phyloP scores from a whole-genome alignment of 139 green algal species.

The Volvox africanus region DNA sequence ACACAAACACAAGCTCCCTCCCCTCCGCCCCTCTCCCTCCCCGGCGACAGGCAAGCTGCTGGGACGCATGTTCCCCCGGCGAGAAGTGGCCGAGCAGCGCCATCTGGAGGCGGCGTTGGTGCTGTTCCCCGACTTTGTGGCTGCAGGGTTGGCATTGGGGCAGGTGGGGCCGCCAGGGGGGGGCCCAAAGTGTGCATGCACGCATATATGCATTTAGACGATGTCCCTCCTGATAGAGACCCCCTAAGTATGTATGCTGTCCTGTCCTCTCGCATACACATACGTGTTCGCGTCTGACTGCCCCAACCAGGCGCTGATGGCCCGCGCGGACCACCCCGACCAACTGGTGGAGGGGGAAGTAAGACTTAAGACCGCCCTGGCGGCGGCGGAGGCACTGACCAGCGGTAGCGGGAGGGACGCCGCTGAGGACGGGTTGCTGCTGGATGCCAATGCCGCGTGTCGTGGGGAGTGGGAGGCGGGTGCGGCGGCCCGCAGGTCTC shows the following conservation, averaged over 20 bases:
- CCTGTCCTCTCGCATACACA: too few relatives aligned
- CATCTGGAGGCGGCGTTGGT: conserved; percentile 16
- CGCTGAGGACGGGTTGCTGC: not conserved
- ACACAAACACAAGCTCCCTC: not conserved
- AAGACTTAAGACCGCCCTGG: conserved; percentile 21
- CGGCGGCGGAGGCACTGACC: conserved; percentile 23
- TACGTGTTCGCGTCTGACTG: too few relatives aligned
- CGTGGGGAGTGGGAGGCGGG: conserved; percentile 43
- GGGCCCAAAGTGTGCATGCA: too few relatives aligned
- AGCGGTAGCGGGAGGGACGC: not conserved
- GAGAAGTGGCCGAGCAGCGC: not conserved
- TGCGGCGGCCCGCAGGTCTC: conserved; percentile 14
- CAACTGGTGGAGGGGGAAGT: conserved; percentile 39
- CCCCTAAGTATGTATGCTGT: too few relatives aligned
- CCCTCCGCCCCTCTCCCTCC: not conserved
- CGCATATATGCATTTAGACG: too few relatives aligned
- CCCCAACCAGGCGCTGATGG: conserved; percentile 13
- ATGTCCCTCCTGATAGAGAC: too few relatives aligned
- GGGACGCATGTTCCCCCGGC: conserved; percentile 21
- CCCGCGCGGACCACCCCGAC: not conserved
- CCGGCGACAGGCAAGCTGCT: conserved; percentile 6
- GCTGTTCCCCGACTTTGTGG: conserved; percentile 49
- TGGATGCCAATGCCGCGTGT: conserved; percentile 52
- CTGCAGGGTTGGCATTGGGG: conserved; percentile 15
- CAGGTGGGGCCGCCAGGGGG: conserved; percentile 30